Base-by-base conservation (phyloP, 495 filamentous ascomycete genomes). In the Penicillium silybi region DNA sequence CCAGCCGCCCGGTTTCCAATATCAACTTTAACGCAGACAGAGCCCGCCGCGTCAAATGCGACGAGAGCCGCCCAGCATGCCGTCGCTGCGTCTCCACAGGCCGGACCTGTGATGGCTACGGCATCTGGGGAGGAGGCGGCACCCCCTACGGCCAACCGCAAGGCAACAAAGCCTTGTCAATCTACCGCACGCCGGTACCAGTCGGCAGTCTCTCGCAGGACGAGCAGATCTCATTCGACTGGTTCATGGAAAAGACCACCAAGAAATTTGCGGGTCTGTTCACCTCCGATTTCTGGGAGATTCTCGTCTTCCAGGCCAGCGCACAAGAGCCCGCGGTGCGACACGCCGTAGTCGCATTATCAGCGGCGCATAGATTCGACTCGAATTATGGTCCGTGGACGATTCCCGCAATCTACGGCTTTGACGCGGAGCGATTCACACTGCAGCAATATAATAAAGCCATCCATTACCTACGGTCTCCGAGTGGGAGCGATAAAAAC, bases 331-430 rank as follows among this genome's bases (percentile, higher is more conserved):
- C 84, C 4, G 73, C 80, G 4, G 81, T 88, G 39, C 75, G 80
- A 19, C 84, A 88, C 63, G 83, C 85, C 7, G 76, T 86, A 1
- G 73, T 86, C 13, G 85, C 84, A 35, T 66, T 88, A 22, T 80
- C 81, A 42, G 80, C 83, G 1, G 66, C 85, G 20, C 85, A 86
- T 51, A 80, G 85, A 56, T 62, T 50, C 29, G 55, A 58, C 10
- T 42, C 10, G 2, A 39, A 16, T n/a, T 32, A 39, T 20, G 11
- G 40, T 13, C 40, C 43, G 10, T 41, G 51, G 56, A 45, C 38
- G 3, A 34, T 54, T 34, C 35, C 42, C n/a, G 22, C 32, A 7
- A 35, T 18, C 0, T 53, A 58, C 15, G 32, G 22, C 11, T 32
- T 46, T 4, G 42, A 59, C n/a, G 46, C 46, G 3, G 56, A 59